These are phyloP conservation scores for Dothistroma pini DNA, from an alignment of 2,329 filamentous ascomycete genomes.

Conservation along the genomic window DNA sequence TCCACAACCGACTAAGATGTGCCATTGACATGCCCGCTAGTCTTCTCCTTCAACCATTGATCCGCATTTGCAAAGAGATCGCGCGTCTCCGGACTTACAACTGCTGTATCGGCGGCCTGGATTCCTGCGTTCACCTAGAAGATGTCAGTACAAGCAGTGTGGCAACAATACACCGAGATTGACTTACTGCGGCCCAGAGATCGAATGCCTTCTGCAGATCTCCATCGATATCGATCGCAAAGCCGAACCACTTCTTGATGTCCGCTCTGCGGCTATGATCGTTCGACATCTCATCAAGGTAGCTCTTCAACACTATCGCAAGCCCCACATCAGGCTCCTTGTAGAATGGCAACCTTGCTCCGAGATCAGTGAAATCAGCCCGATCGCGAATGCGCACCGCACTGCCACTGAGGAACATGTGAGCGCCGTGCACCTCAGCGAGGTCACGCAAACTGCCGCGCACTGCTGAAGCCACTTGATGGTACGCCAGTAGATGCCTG, in stretches of 20 bases:
- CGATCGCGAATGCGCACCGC: slow-evolving; percentile 57
- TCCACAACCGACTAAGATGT: neutral
- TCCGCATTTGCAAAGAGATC: slow-evolving; percentile 58
- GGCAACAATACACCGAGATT: slow-evolving; percentile 7
- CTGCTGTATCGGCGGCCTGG: slow-evolving; percentile 51
- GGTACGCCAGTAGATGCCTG: slow-evolving; percentile 82
- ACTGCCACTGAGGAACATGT: slow-evolving; percentile 77
- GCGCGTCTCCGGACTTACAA: slow-evolving; percentile 42
- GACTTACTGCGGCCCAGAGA: slow-evolving; percentile 62
- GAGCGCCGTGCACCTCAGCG: slow-evolving; percentile 74
- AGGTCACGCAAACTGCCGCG: slow-evolving; percentile 77
- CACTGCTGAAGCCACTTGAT: slow-evolving; percentile 75
- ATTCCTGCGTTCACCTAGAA: slow-evolving; percentile 55
- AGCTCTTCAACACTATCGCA: slow-evolving; percentile 75
- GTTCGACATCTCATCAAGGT: slow-evolving; percentile 66
- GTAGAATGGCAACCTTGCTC: slow-evolving; percentile 65
- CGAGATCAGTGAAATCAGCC: slow-evolving; percentile 59
- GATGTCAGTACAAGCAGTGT: neutral
- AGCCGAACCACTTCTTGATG: slow-evolving; percentile 57
- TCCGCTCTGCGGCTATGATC: slow-evolving; percentile 51
- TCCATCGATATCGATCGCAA: slow-evolving; percentile 54
- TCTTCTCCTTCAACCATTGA: slow-evolving; percentile 50
- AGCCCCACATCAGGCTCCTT: slow-evolving; percentile 70
- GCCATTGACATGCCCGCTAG: neutral
- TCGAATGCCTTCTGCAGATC: slow-evolving; percentile 60